Evolutionary conservation across 2,329 filamentous ascomycete genomes (phyloP), one percentile per base, ranked within the genome.

Genomic region (Clathrospora elynae): DNA sequence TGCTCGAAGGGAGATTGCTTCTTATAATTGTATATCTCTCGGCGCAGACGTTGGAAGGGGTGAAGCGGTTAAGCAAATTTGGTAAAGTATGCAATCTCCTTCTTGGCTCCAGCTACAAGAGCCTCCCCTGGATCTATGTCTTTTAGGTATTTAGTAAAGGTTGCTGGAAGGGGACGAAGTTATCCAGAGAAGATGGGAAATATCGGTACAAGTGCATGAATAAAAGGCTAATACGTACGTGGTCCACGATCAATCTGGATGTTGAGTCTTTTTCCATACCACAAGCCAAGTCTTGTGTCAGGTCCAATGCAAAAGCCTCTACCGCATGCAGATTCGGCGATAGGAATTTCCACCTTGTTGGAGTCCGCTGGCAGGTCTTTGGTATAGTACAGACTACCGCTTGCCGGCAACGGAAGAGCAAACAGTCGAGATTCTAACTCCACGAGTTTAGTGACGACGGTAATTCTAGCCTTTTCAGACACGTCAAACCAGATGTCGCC

Each of bases 401-500:
- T 66, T 19, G 66, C 66, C n/a, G 57, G 59, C 32, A 71, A 51
- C 13, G 9, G 14, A 25, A 70, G 47, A 23, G 41, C 32, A 25
- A 62, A 62, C 3, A 70, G 35, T 35, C 41, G 47, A 19, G 42
- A 39, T 37, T 71, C 66, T 13, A 67, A 29, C 26, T 67, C 50
- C 1, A 67, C 64, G 3, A 70, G 46, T 37, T 53, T 55, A 9
- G 20, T 46, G 18, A 65, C 46, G 9, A 68, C 49, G 12, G 39
- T 49, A 29, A 49, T 53, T 24, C 57, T 57, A 34, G 56, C 56
- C 18, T 59, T 54, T 31, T 43, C 51, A 31, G 49, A 20, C 4
- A 68, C 24, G 30, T 45, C 13, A 44, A 60, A 67, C 70, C 67
- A 72, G 16, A 54, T 48, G 19, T 63, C 58, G 16, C 63, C 66